Evolutionary conservation across 1,139 yeast species (phyloP), one percentile per base, ranked within the genome.

Genomic region (Geotrichum reessii): DNA sequence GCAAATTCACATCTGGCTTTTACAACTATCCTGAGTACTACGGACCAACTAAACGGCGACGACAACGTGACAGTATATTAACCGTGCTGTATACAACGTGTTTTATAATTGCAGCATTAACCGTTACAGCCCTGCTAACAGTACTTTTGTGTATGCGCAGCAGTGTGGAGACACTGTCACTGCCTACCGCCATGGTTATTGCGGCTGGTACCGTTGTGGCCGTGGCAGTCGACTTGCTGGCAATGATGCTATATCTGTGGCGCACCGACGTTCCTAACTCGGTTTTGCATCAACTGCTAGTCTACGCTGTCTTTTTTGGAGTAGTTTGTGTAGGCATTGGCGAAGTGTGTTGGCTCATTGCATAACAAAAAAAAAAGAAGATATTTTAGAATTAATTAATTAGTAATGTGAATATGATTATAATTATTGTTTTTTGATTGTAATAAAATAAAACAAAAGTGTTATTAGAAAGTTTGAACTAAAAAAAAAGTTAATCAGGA

Each of bases 111-210:
- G 71, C 83, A 3, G 73, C 78, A n/a, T 65, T 81, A 3, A 73
- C 77, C 8, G 73, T 80, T 1, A 79, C 79, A 2, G 72, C 81
- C 25, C 74, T 81, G 2, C 67, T 80, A 24, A 82, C 83, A 0
- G 77, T 79, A 33, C 71, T 79, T 11, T 4, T 2, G 17, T n/a
- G 44, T 12, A 63, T 75, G 7, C 71, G 76, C 17, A 74, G 67
- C 33, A 78, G 63, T 65, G 68, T 62, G 67, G 63, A 53, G 46
- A 62, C 58, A 40, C 60, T 64, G 25, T 65, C 66, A 4, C 19
- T 46, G 7, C 49, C 37, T n/a, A 70, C 64, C 47, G 61, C 59
- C 61, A 66, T 55, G 46, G 69, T 62, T 58, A 66, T 63, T 58
- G 63, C 63, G 47, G 53, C 61, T 52, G 74, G 79, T 9, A 62